Base-by-base conservation (phyloP, 164 flowering plant genomes). In the Nelumbo lutea region DNA sequence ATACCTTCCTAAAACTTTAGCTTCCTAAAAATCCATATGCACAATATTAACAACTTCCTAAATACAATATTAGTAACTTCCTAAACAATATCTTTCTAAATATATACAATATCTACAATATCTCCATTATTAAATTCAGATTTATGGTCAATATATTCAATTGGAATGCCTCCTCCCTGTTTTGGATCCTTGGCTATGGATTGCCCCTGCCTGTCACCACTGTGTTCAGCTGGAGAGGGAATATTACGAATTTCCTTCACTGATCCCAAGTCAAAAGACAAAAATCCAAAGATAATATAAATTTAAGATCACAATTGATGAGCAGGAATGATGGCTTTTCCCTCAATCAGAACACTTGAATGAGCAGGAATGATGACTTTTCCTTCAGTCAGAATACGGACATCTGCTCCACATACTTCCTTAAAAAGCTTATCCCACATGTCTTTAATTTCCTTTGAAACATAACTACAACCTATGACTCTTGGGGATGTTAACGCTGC, bases 401-500 rank as follows among this genome's bases (percentile, higher is more conserved):
- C 89, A 82, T 90, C 91, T 45, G 94, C 87, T 66, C 77, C 87
- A 75, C 64, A 76, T 61, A 85, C 91, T 68, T 88, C 83, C 68
- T 66, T 78, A 77, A 89, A 89, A 64, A 90, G 79, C 67, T 65
- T 82, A 74, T 89, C 90, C 97, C 97, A 89, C 55, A 65, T 39
- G 61, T 79, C 82, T 61, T 70, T 81, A 60, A 85, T 85, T 76
- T 88, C 90, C 75, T 78, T 85, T 60, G 87, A 86, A 60, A 90
- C 84, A 69, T 50, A 66, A 64, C 77, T 68, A 65, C 50, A 74
- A 3, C 70, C 63, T 9, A 66, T 7, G 53, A 63, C 68, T 78
- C 43, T 40, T 57, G 13, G 42, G 61, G n/a, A 66, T 42, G 38
- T 73, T 75, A 42, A 11, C 52, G 27, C 58, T 65, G 6, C 7